Evolutionary conservation across 495 filamentous ascomycete genomes (phyloP), one percentile per base, ranked within the genome.

Genomic region (Pseudoneurospora amorphoporcata): DNA sequence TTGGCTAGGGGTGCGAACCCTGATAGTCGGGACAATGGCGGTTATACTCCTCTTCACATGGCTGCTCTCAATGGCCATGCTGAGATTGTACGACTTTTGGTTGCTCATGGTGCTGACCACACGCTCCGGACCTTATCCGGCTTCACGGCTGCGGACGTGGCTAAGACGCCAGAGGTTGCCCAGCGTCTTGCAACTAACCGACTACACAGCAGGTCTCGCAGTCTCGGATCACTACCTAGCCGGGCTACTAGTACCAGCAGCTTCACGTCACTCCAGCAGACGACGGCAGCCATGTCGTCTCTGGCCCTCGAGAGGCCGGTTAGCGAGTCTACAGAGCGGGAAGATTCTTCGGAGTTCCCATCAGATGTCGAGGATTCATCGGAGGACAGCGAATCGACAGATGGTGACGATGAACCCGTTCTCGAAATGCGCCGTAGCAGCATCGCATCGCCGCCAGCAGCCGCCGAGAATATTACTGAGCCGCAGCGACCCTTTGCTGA

Each of bases 1-100:
- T 81, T 97, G 17, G 91, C 90, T 16, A 89, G 92, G 74, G 92
- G 92, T n/a, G 93, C 92, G 8, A 90, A 90, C 73, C 88, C 91
- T 1, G 89, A 95, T 75, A 79, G 89, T 29, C 87, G 90, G 73
- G 94, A 97, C 78, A 91, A 89, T 72, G 91, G 89, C 69, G 94
- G 94, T 38, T 94, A 93, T 79, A 92, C 92, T 12, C 89, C 94
- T 12, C 89, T 97, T 84, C 93, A 95, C 76, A 85, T 94, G 75
- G 94, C 94, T 39, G 89, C 92, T n/a, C 84, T 97, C 75, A 89
- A 90, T 79, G 88, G 90, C 42, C 90, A 93, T 76, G 83, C 87
- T 19, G 88, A 94, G 73, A 94, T 96, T 74, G 87, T 95, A 10
- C 87, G 90, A 70, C 87, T 90, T 23, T 88, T 97, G 39, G 87